Evolutionary conservation across 2,329 filamentous ascomycete species (phyloP).

Genomic region (Exophiala calicioides): DNA sequence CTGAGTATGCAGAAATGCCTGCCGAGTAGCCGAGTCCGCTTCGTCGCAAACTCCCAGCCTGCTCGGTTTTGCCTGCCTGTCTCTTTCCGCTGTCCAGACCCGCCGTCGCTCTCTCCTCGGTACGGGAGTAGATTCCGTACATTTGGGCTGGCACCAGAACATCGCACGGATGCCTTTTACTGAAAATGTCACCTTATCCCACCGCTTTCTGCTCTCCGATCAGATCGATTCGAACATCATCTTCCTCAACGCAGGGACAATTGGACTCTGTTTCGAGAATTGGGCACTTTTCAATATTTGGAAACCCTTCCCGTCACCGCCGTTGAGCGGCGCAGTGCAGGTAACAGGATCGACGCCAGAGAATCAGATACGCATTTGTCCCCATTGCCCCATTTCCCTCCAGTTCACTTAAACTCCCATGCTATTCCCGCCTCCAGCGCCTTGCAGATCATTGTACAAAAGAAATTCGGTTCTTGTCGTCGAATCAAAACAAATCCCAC

Average conservation of each 20-base stretch:
- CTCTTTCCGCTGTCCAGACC: too few species aligned
- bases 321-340: neutral
- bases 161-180: too few species aligned
- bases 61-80: too few species aligned
- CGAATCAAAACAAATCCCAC: conserved; percentile 19
- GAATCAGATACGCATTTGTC: conserved; percentile 10
- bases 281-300: too few species aligned
- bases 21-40: too few species aligned
- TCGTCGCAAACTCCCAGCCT: too few species aligned
- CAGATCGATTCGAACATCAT: neutral
- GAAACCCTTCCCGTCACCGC: neutral
- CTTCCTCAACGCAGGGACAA: neutral
- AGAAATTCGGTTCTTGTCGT: conserved; percentile 20
- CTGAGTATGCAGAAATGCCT: too few species aligned
- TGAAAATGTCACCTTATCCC: too few species aligned
- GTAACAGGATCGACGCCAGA: conserved; percentile 3
- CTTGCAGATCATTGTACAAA: conserved; percentile 28
- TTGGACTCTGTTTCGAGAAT: neutral
- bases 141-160: too few species aligned
- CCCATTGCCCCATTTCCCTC: conserved; percentile 4
- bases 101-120: too few species aligned
- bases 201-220: too few species aligned
- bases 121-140: too few species aligned
- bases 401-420: conserved; percentile 9
- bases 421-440: conserved; percentile 26